Conservation (phyloP, 2,329 filamentous ascomycete genomes). For the Fusarium coffeatum region DNA sequence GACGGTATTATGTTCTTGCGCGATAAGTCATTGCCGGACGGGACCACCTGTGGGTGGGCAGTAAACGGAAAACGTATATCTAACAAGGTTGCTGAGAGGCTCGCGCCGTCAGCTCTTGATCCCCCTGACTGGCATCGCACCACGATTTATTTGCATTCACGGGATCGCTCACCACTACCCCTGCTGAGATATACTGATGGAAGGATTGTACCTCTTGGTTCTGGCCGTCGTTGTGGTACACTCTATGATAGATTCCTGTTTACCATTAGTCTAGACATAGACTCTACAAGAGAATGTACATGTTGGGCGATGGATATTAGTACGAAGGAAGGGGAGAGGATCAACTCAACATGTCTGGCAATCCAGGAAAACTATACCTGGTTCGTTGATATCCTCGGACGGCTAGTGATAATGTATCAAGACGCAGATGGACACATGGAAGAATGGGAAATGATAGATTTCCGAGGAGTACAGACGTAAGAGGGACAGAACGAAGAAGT, state of each 20-base stretch:
- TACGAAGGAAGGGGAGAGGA: slow-evolving; percentile 13
- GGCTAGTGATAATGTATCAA: slow-evolving; percentile 3
- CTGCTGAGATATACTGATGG: too few relatives aligned
- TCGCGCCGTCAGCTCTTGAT: background rate
- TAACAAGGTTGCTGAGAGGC: background rate
- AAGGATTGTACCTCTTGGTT: too few relatives aligned
- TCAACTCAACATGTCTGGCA: background rate
- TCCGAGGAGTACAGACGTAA: background rate
- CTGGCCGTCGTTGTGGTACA: background rate
- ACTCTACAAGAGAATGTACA: background rate
- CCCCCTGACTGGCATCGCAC: too few relatives aligned
- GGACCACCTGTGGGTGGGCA: background rate
- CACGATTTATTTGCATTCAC: too few relatives aligned
- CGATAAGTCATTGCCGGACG: background rate
- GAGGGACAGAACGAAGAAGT: background rate
- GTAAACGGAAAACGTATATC: slow-evolving; percentile 2
- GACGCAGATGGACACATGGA: background rate
- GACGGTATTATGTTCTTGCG: background rate
- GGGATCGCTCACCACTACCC: too few relatives aligned
- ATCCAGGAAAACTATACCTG: background rate
- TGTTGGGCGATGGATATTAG: background rate
- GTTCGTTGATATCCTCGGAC: slow-evolving; percentile 19
- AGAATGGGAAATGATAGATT: slow-evolving; percentile 9
- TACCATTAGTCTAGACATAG: background rate
- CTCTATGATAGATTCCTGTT: slow-evolving; percentile 26